Conservation (phyloP, 2,329 filamentous ascomycete species). For the Fusarium pseudograminearum region DNA sequence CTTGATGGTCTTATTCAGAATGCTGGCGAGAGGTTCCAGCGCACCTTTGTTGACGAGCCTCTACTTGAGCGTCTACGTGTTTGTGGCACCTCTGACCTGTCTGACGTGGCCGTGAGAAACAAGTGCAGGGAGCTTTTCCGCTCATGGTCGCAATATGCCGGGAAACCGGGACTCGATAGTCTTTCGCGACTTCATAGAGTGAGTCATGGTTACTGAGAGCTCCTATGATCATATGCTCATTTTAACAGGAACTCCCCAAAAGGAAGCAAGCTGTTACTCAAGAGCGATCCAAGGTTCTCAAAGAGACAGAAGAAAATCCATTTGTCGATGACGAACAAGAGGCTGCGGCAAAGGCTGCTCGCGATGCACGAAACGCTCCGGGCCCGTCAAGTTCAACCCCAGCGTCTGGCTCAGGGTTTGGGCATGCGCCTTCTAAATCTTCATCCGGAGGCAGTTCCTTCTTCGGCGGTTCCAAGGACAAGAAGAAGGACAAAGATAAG, state of each 20-base stretch:
- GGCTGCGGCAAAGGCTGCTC: slow-evolving; percentile 50
- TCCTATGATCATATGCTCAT: slow-evolving; percentile 12
- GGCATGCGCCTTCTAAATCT: slow-evolving; percentile 53
- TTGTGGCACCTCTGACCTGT: slow-evolving; percentile 85
- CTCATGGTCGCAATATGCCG: slow-evolving; percentile 89
- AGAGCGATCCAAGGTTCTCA: slow-evolving; percentile 84
- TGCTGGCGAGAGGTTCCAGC: slow-evolving; percentile 87
- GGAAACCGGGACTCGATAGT: slow-evolving; percentile 80
- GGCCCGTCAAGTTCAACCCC: slow-evolving; percentile 39
- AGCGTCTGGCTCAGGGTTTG: slow-evolving; percentile 14
- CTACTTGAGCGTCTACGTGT: slow-evolving; percentile 91
- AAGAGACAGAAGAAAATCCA: slow-evolving; percentile 81
- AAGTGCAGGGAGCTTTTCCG: slow-evolving; percentile 90
- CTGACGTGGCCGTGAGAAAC: slow-evolving; percentile 85
- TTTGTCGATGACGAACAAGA: slow-evolving; percentile 76
- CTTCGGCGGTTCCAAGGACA: slow-evolving; percentile 61
- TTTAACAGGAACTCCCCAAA: slow-evolving; percentile 68
- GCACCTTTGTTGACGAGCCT: slow-evolving; percentile 88
- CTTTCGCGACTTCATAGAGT: slow-evolving; percentile 83
- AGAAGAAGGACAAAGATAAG: slow-evolving; percentile 67
- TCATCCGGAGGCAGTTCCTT: slow-evolving; percentile 52
- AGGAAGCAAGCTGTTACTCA: slow-evolving; percentile 79
- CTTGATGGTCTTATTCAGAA: slow-evolving; percentile 96
- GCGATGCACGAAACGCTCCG: slow-evolving; percentile 43
- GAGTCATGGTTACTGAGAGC: slow-evolving; percentile 23